A percentile compares a stretch with the other conserved stretches of the same genome.
phyloP scores from a whole-genome alignment of 129 eudicot species.

The Ambrosia trifida region DNA sequence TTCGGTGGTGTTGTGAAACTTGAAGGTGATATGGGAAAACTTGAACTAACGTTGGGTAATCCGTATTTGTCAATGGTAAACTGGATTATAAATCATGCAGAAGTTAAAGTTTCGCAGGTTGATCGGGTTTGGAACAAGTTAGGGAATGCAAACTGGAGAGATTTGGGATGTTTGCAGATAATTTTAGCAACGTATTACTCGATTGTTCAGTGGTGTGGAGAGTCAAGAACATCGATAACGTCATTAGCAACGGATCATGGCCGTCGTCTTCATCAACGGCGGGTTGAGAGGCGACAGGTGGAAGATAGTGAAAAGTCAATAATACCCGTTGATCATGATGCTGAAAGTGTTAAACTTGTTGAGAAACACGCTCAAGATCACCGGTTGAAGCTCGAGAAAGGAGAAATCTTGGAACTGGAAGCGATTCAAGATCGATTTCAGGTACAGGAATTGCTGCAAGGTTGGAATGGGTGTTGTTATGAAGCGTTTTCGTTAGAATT shows the following conservation, averaged over 20 bases:
- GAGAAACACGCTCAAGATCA: slow-evolving; percentile 38
- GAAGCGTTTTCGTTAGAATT: slow-evolving; percentile 50
- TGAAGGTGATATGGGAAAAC: slow-evolving; percentile 65
- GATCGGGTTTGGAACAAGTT: slow-evolving; percentile 84
- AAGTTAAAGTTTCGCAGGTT: slow-evolving; percentile 55
- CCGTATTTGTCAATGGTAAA: slow-evolving; percentile 61
- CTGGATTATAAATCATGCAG: slow-evolving; percentile 66
- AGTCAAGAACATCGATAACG: slow-evolving; percentile 59
- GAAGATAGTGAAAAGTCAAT: slow-evolving; percentile 37
- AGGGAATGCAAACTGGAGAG: slow-evolving; percentile 94
- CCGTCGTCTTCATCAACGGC: slow-evolving; percentile 67
- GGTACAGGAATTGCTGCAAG: slow-evolving; percentile 47
- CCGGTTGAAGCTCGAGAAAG: slow-evolving; percentile 57
- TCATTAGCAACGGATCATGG: slow-evolving; percentile 71
- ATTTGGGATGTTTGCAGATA: slow-evolving; percentile 71
- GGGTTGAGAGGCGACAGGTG: slow-evolving; percentile 50
- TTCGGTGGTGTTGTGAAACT: slow-evolving; percentile 82
- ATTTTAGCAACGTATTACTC: slow-evolving; percentile 70
- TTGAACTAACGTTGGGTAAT: slow-evolving; percentile 50
- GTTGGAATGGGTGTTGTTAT: slow-evolving; percentile 54
- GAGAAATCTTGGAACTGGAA: slow-evolving; percentile 61
- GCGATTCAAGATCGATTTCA: slow-evolving; percentile 60
- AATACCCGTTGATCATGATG: slow-evolving; percentile 29
- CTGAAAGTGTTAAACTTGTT: slow-evolving; percentile 36
- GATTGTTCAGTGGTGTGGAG: slow-evolving; percentile 61